These are phyloP conservation scores for Coemansia sp. DNA, from an alignment of 192 early-diverging fungal species.

Conservation along the genomic window DNA sequence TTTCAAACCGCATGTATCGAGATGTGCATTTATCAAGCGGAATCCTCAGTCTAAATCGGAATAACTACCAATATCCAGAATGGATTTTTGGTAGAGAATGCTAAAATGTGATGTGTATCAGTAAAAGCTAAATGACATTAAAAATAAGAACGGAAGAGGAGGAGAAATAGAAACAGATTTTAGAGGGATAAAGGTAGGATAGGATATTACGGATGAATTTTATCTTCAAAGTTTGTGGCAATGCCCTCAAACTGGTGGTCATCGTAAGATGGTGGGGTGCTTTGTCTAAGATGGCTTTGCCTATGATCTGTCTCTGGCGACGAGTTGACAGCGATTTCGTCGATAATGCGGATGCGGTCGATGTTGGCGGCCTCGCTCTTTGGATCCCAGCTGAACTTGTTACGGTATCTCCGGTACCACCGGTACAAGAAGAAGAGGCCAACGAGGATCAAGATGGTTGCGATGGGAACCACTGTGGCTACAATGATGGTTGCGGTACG, in stretches of 20 bases:
- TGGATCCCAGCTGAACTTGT: slow-evolving; percentile 38
- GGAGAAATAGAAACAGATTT: background rate
- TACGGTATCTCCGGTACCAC: slow-evolving; percentile 39
- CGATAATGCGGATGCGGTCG: slow-evolving; percentile 41
- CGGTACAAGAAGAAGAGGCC: slow-evolving; percentile 42
- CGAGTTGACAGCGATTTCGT: slow-evolving; percentile 13
- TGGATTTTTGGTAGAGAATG: too few species aligned
- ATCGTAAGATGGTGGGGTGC: slow-evolving; percentile 21
- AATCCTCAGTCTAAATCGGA: too few species aligned
- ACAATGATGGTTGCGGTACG: slow-evolving; percentile 35
- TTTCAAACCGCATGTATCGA: too few species aligned
- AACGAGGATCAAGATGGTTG: slow-evolving; percentile 29
- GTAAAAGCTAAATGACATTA: slow-evolving; percentile 1
- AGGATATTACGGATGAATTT: background rate
- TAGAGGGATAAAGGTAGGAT: background rate
- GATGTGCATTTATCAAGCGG: too few species aligned
- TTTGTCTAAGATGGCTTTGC: background rate
- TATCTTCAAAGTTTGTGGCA: background rate
- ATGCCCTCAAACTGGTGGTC: slow-evolving; percentile 20
- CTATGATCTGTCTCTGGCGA: background rate
- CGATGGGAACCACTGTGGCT: slow-evolving; percentile 28
- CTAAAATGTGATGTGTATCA: background rate
- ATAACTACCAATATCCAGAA: too few species aligned
- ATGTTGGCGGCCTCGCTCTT: slow-evolving; percentile 39
- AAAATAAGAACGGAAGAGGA: background rate